Conservation (phyloP, 257 asterid species). For the Fraxinus cuspidata region DNA sequence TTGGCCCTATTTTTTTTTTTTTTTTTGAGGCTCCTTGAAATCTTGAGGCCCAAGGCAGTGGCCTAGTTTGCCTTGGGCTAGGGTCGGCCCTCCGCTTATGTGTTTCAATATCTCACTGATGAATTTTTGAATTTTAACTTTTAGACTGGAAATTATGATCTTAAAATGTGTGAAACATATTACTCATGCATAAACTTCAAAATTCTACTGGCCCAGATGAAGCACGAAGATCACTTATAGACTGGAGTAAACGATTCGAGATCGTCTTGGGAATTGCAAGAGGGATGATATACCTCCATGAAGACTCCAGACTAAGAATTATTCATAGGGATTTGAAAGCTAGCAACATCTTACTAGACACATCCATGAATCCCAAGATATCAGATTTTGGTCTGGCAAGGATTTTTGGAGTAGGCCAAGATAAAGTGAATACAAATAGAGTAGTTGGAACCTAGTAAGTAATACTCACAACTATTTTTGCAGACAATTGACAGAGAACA, state of each 20-base stretch:
- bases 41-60: too few species aligned
- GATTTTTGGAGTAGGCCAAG: conserved; percentile 33
- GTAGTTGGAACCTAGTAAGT: conserved; percentile 59
- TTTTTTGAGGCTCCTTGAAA: too few species aligned
- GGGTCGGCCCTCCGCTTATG: too few species aligned
- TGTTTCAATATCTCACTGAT: not conserved
- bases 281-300: conserved; percentile 73
- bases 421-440: conserved; percentile 37
- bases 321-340: conserved; percentile 46
- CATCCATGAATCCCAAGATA: conserved; percentile 39
- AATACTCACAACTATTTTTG: not conserved
- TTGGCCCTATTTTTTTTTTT: too few species aligned
- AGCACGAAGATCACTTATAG: conserved; percentile 44
- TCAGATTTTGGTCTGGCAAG: conserved; percentile 49
- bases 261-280: conserved; percentile 67
- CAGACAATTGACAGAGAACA: not conserved
- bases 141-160: not conserved
- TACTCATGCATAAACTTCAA: not conserved
- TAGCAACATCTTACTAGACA: conserved; percentile 37
- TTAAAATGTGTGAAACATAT: not conserved
- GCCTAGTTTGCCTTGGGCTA: too few species aligned
- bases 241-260: conserved; percentile 62
- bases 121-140: conserved; percentile 33
- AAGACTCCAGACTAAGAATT: conserved; percentile 69
- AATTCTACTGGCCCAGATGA: conserved; percentile 36